Base-by-base conservation (phyloP, 2,329 filamentous ascomycete species). In the Cyanodermella asteris region DNA sequence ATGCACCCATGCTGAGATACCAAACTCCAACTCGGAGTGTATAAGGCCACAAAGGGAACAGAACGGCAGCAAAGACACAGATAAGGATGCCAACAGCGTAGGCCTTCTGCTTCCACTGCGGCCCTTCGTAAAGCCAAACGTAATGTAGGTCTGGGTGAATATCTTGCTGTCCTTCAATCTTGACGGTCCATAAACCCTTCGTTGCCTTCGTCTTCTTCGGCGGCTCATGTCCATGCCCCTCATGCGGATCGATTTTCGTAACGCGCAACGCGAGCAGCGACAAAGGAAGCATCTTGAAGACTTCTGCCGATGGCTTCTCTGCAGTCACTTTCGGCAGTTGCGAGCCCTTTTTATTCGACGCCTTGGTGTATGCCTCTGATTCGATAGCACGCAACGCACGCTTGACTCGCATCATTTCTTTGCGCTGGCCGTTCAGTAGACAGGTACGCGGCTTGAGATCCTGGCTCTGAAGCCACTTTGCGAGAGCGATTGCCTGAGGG, bases 351-450 rank as follows among this genome's bases (percentile, higher is more conserved):
- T 73, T 73, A 43, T 73, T 64, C 31, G 47, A 55, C 30, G 80
- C 80, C 56, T 91, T 91, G 38, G 70, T 64, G 53, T 97, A 97
- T 20, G 74, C 81, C 24, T 78, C 75, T 13, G 81, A 87, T 49
- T 91, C 61, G 27, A 97, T 63, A 15, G 77, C 81, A 39, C 87
- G 76, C 33, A 97, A 72, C 20, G 87, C 87, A 45, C 87, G 78
- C 62, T 94, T 94, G 47, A 97, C 87, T 61, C 73, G 75, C 52
- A 97, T 94, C 77, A 97, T 90, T 36, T 97, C 84, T 54, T 91
- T 94, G 41, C 87, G 68, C 60, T 93, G 82, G 40, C 87, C 87
- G 36, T 93, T 82, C 36, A 94, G 64, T 35, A 97, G 90, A 46
- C 77, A 84, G 11, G 82, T 93, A 34, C 87, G 64, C 11, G 66